phyloP scores from a whole-genome alignment of 2,329 filamentous ascomycete species.

The Cercospora zeae-maydis region DNA sequence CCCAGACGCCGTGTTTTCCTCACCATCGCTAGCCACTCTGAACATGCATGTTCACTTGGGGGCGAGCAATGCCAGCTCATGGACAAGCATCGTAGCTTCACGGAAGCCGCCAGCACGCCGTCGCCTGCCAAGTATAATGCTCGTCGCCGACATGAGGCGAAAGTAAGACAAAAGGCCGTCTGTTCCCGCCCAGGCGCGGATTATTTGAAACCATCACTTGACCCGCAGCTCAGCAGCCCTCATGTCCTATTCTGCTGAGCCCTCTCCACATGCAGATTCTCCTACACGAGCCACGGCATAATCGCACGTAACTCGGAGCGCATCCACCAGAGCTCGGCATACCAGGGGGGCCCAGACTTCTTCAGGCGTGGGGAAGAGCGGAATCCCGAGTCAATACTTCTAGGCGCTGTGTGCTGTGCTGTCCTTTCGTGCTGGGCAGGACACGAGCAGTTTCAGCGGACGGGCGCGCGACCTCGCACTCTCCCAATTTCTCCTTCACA shows the following conservation, averaged over 20 bases:
- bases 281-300: constrained; percentile 4
- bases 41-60: background rate
- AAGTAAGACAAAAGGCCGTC: background rate
- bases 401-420: background rate
- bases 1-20: background rate
- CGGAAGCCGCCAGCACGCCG: background rate
- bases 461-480: background rate
- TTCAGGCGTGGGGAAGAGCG: background rate
- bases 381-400: background rate
- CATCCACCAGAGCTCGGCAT: constrained; percentile 2
- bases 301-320: constrained; percentile 1
- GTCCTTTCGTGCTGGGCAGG: constrained; percentile 2
- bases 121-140: constrained; percentile 5
- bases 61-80: background rate
- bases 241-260: background rate
- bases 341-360: constrained; percentile 4
- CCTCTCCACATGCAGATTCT: background rate
- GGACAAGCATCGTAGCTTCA: constrained; percentile 5
- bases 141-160: background rate
- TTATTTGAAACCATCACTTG: background rate
- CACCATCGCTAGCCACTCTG: background rate
- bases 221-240: background rate
- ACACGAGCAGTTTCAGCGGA: background rate
- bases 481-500: background rate
- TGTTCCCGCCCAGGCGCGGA: background rate